Percentiles rank a stretch among this genome's conserved stretches.
Evolutionary conservation across 352 stramenopile species (phyloP).

Genomic region (Globisporangium carolinianum): DNA sequence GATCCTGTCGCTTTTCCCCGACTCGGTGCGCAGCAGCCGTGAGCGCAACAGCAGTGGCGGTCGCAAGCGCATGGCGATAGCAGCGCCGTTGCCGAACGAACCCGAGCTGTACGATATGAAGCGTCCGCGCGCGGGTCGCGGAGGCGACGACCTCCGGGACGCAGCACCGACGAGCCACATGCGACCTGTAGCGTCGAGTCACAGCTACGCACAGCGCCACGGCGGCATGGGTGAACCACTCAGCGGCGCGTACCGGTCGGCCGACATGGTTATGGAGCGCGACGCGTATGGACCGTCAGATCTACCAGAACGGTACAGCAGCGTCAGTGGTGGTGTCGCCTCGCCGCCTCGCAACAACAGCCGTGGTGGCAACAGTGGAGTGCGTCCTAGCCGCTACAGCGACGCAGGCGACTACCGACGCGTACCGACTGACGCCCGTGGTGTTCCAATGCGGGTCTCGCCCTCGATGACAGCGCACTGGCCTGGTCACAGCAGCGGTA

Average conservation of each 20-base stretch:
- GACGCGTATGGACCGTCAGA: constrained; percentile 1
- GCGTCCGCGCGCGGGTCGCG: constrained; percentile 13
- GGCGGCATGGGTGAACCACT: no score
- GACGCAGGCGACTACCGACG: constrained; percentile 5
- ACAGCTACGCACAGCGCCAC: background rate
- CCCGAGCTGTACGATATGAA: constrained; percentile 24
- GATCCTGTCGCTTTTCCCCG: constrained; percentile 60
- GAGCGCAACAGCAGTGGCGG: constrained; percentile 2
- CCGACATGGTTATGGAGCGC: constrained; percentile 5
- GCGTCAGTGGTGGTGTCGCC: background rate
- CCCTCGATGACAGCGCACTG: background rate
- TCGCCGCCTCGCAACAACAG: background rate
- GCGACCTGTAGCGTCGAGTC: background rate
- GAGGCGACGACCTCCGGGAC: constrained; percentile 5
- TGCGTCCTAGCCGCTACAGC: background rate
- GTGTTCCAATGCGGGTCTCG: background rate
- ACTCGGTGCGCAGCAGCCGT: constrained; percentile 6
- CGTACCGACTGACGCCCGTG: background rate
- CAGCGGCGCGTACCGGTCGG: no score
- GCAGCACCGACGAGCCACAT: constrained; percentile 2
- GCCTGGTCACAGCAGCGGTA: background rate
- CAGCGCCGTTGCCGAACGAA: background rate
- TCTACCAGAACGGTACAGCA: background rate
- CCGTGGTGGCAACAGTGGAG: background rate
- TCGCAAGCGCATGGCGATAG: constrained; percentile 15